Evolutionary conservation across 2,329 filamentous ascomycete genomes (phyloP).

Genomic region (Monilinia fructigena): DNA sequence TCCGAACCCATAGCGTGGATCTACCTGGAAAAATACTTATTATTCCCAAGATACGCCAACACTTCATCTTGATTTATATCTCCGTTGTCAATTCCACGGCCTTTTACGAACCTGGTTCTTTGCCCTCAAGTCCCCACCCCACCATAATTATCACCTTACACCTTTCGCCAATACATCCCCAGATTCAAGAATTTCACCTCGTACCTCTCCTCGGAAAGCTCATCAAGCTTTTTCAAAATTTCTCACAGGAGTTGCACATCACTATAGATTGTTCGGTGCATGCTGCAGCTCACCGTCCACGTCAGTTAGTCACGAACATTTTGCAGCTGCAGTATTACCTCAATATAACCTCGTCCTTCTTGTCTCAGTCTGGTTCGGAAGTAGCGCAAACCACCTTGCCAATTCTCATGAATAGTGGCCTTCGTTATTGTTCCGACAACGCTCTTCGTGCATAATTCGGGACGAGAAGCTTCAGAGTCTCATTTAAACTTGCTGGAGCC

Average conservation of each 20-base stretch:
- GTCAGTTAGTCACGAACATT: slow-evolving; percentile 35
- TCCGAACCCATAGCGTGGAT: slow-evolving; percentile 12
- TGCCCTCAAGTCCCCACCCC: slow-evolving; percentile 13
- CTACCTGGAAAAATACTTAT: slow-evolving; percentile 9
- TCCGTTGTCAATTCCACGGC: slow-evolving; percentile 16
- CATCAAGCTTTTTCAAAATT: slow-evolving; percentile 17
- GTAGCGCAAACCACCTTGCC: slow-evolving; percentile 27
- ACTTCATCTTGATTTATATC: slow-evolving; percentile 18
- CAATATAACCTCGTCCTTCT: slow-evolving; percentile 32
- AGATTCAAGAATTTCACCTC: slow-evolving; percentile 17
- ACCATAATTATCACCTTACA: slow-evolving; percentile 3
- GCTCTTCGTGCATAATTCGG: slow-evolving; percentile 17
- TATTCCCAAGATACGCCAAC: slow-evolving; percentile 17
- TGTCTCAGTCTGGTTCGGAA: slow-evolving; percentile 32
- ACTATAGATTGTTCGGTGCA: slow-evolving; percentile 25
- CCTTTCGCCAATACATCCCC: slow-evolving; percentile 16
- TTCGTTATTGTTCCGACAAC: slow-evolving; percentile 19
- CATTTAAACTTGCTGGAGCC: slow-evolving; percentile 10
- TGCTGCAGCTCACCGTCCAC: slow-evolving; percentile 34
- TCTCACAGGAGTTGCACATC: slow-evolving; percentile 32
- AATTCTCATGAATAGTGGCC: slow-evolving; percentile 14
- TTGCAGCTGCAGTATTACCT: slow-evolving; percentile 38
- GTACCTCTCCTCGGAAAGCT: slow-evolving; percentile 17
- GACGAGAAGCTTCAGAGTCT: not conserved
- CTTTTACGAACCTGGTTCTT: slow-evolving; percentile 7